These are phyloP conservation scores for Aaosphaeria arxii DNA, from an alignment of 2,329 filamentous ascomycete genomes.

Conservation along the genomic window DNA sequence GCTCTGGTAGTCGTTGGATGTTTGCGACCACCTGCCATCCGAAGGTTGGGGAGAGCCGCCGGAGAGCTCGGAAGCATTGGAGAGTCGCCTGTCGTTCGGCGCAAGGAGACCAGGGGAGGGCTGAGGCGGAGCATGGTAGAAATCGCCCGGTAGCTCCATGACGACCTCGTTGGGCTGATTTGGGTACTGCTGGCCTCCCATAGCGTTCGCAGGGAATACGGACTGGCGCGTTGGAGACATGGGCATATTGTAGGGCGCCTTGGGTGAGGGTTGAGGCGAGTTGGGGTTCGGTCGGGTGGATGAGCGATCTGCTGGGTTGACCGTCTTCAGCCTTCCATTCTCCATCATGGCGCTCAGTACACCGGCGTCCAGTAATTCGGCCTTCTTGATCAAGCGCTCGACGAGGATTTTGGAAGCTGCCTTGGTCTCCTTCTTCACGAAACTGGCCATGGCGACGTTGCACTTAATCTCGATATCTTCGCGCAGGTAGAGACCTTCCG, in stretches of 20 bases:
- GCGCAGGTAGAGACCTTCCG: constrained; percentile 64
- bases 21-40: constrained; percentile 31
- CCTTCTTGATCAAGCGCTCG: constrained; percentile 67
- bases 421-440: constrained; percentile 66
- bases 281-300: constrained; percentile 4
- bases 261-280: constrained; percentile 19
- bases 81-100: constrained; percentile 20
- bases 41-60: constrained; percentile 22
- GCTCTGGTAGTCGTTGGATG: constrained; percentile 24
- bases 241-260: constrained; percentile 25
- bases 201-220: constrained; percentile 13
- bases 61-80: constrained; percentile 18
- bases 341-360: constrained; percentile 66
- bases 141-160: constrained; percentile 44
- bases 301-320: constrained; percentile 46
- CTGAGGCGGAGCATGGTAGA: constrained; percentile 33
- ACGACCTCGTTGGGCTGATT: constrained; percentile 28
- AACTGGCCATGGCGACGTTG: constrained; percentile 62
- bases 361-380: constrained; percentile 65
- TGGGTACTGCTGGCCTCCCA: constrained; percentile 7
- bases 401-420: constrained; percentile 67
- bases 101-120: constrained; percentile 22
- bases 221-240: constrained; percentile 22
- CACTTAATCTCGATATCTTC: constrained; percentile 70
- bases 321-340: constrained; percentile 60